Conservation (phyloP, 192 early-diverging fungal species). For the Gaertneriomyces semiglobifer region DNA sequence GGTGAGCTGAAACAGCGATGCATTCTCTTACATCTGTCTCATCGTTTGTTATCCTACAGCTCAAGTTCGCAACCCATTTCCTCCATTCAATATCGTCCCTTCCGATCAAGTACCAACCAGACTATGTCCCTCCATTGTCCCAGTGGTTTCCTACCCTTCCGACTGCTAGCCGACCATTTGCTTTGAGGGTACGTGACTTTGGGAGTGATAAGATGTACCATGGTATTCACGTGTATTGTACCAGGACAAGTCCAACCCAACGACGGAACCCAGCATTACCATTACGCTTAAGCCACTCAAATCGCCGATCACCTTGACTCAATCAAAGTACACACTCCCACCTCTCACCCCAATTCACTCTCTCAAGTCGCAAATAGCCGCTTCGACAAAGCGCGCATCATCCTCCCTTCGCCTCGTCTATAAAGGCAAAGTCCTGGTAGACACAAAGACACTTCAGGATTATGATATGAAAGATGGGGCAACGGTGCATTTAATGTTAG, state of each 20-base stretch:
- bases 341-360: background rate
- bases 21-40: background rate
- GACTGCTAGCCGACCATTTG: conserved; percentile 24
- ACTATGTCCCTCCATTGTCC: conserved; percentile 12
- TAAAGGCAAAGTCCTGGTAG: conserved; percentile 27
- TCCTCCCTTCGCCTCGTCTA: conserved; percentile 25
- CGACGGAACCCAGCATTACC: background rate
- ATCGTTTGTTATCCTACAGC: background rate
- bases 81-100: conserved; percentile 14
- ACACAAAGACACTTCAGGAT: conserved; percentile 29
- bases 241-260: background rate
- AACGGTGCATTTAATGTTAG: conserved; percentile 22
- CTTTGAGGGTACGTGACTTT: conserved; percentile 15
- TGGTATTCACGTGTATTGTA: background rate
- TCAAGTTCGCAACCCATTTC: conserved; percentile 17
- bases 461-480: conserved; percentile 23
- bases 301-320: background rate
- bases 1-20: background rate
- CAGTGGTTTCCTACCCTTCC: conserved; percentile 13
- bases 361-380: conserved; percentile 23
- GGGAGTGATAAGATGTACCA: background rate
- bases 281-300: background rate
- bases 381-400: conserved; percentile 5
- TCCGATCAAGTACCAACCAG: conserved; percentile 9
- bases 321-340: background rate